These are phyloP conservation scores for Solanum lycopersicoides DNA, from an alignment of 257 asterid genomes.

Conservation along the genomic window DNA sequence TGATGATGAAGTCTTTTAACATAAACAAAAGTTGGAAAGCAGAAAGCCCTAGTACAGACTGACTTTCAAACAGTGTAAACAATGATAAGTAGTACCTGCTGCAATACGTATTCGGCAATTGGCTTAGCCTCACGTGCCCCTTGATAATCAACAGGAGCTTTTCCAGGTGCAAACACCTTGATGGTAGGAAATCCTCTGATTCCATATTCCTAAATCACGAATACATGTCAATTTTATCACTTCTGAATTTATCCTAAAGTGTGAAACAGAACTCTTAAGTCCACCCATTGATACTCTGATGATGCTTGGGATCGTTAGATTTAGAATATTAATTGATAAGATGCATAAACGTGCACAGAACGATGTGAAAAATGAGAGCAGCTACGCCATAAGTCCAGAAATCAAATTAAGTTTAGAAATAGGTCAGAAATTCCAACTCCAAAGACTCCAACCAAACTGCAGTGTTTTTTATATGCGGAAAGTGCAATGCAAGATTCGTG, in stretches of 20 bases:
- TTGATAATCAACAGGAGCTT: constrained; percentile 76
- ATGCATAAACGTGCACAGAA: background rate
- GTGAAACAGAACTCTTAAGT: background rate
- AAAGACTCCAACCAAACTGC: background rate
- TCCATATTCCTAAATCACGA: constrained; percentile 65
- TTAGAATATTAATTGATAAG: background rate
- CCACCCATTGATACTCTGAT: background rate
- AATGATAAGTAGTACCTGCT: constrained; percentile 38
- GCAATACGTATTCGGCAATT: constrained; percentile 56
- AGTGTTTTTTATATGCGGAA: background rate
- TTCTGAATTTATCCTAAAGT: background rate
- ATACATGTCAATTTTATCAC: background rate
- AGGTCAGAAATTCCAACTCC: background rate
- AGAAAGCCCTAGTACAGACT: background rate
- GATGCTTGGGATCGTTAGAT: background rate
- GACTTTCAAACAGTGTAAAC: background rate
- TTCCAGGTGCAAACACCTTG: constrained; percentile 89
- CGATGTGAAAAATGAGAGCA: background rate
- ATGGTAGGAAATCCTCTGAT: constrained; percentile 91
- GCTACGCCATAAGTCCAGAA: background rate
- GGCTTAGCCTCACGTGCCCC: constrained; percentile 92
- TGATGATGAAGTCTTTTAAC: background rate
- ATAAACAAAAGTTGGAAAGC: background rate
- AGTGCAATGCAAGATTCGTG: background rate
- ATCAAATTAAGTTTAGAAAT: background rate